Evolutionary conservation across 75 land plant genomes (phyloP).

Genomic region (Isoetes taiwanensis): DNA sequence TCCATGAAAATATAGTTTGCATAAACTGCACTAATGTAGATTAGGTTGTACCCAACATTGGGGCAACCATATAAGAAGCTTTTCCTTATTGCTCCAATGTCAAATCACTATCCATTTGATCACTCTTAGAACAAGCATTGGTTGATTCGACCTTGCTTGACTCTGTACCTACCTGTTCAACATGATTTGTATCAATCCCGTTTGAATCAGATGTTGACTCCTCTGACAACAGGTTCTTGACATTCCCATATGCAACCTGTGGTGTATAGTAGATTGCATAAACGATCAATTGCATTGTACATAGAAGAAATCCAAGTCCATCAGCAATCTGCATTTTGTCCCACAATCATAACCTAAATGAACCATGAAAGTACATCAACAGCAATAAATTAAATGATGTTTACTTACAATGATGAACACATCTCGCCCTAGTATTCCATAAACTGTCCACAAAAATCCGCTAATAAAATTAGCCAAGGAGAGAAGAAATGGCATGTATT

Average conservation of each 20-base stretch:
- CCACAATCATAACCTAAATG: neutral
- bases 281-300: neutral
- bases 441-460: constrained; percentile 2
- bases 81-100: too few species aligned
- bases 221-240: constrained; percentile 5
- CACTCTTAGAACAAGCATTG: too few species aligned
- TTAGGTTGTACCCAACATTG: too few species aligned
- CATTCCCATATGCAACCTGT: neutral
- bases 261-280: constrained; percentile 2
- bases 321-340: neutral
- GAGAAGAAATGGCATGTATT: constrained; percentile 4
- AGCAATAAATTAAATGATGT: too few species aligned
- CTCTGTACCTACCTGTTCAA: too few species aligned
- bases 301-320: constrained; percentile 3
- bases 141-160: too few species aligned
- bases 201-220: too few species aligned
- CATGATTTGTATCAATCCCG: too few species aligned
- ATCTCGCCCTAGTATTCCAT: constrained; percentile 5
- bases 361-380: neutral
- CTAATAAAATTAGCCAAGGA: neutral
- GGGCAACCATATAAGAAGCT: too few species aligned
- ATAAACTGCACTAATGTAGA: too few species aligned
- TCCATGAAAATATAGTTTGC: too few species aligned
- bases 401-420: constrained; percentile 3
- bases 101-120: too few species aligned